Evolutionary conservation across 2,329 filamentous ascomycete genomes (phyloP).

Genomic region (Fusarium brevicatenulatum): DNA sequence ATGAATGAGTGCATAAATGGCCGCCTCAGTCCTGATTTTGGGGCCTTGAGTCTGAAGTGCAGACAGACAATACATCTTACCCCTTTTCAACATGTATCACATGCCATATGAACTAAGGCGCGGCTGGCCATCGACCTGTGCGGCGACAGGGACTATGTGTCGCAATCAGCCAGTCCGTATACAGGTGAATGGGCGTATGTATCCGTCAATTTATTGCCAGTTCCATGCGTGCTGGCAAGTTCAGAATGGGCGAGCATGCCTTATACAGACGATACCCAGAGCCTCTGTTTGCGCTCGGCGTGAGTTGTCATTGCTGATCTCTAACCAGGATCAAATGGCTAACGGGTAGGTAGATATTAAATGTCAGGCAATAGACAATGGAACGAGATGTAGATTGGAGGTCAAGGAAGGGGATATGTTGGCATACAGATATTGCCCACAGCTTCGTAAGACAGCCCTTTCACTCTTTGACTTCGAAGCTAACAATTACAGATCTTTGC

Average conservation of each 20-base stretch:
- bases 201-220: slow-evolving; percentile 38
- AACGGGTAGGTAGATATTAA: slow-evolving; percentile 31
- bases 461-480: neutral
- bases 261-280: slow-evolving; percentile 34
- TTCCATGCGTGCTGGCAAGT: slow-evolving; percentile 42
- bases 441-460: slow-evolving; percentile 37
- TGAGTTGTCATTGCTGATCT: slow-evolving; percentile 25
- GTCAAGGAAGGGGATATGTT: slow-evolving; percentile 34
- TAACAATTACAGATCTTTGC: slow-evolving; percentile 45
- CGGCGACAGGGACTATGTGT: slow-evolving; percentile 38
- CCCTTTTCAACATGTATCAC: slow-evolving; percentile 6
- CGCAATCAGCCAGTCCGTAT: slow-evolving; percentile 28
- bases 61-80: neutral
- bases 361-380: slow-evolving; percentile 41
- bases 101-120: neutral
- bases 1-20: neutral
- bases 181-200: slow-evolving; percentile 21
- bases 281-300: slow-evolving; percentile 40
- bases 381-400: slow-evolving; percentile 34
- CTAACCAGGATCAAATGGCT: neutral
- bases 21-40: neutral
- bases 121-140: slow-evolving; percentile 21
- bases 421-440: slow-evolving; percentile 36
- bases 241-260: slow-evolving; percentile 37
- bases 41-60: neutral